Evolutionary conservation across 179 eudicot genomes (phyloP).

Genomic region (Actinidia chinensis): DNA sequence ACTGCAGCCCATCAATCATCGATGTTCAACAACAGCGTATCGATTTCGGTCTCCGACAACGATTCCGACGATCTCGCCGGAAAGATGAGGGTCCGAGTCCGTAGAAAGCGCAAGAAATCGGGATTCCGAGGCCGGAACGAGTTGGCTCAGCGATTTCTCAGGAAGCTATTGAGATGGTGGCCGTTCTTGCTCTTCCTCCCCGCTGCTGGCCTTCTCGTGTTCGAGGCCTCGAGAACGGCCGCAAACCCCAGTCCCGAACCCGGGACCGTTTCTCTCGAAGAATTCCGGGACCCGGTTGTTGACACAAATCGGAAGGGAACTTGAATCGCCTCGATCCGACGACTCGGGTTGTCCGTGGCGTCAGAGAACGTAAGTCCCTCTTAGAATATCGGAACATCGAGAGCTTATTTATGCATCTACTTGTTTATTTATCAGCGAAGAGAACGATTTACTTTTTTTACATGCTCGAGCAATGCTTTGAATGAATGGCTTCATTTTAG

Average conservation of each 20-base stretch:
- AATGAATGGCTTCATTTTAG: background rate
- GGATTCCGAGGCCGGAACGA: slow-evolving; percentile 38
- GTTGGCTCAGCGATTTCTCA: slow-evolving; percentile 36
- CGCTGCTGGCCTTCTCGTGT: slow-evolving; percentile 50
- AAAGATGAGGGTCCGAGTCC: slow-evolving; percentile 34
- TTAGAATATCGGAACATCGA: background rate
- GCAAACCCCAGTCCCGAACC: slow-evolving; percentile 25
- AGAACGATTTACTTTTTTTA: background rate
- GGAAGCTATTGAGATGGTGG: slow-evolving; percentile 70
- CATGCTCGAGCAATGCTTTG: background rate
- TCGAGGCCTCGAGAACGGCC: slow-evolving; percentile 59
- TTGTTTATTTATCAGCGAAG: background rate
- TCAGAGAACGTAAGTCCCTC: slow-evolving; percentile 63
- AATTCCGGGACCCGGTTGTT: slow-evolving; percentile 4
- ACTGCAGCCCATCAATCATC: background rate
- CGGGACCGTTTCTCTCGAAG: slow-evolving; percentile 15
- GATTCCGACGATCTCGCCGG: slow-evolving; percentile 53
- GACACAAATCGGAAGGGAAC: slow-evolving; percentile 39
- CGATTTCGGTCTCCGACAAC: slow-evolving; percentile 63
- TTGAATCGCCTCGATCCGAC: slow-evolving; percentile 64
- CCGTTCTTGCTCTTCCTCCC: slow-evolving; percentile 53
- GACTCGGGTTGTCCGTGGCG: slow-evolving; percentile 61
- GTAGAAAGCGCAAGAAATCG: slow-evolving; percentile 62
- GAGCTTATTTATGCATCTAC: background rate
- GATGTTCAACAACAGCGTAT: slow-evolving; percentile 38